Conservation (phyloP, 106 monocot genomes). For the Allium fistulosum region DNA sequence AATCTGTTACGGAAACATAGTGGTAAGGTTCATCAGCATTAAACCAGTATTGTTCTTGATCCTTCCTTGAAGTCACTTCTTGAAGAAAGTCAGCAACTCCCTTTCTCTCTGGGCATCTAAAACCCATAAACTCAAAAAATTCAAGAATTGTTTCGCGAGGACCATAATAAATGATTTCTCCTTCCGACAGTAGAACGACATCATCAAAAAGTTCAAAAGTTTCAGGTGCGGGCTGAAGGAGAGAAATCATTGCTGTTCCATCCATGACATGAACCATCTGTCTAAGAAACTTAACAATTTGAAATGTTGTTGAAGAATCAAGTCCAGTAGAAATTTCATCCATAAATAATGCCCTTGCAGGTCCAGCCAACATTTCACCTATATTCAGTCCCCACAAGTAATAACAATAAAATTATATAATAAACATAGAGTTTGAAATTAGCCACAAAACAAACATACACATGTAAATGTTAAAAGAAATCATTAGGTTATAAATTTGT, state of each 20-base stretch:
- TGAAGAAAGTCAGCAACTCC: slow-evolving; percentile 27
- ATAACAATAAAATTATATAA: no score
- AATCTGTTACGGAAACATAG: slow-evolving; percentile 34
- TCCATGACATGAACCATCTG: slow-evolving; percentile 16
- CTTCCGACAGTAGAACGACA: slow-evolving; percentile 14
- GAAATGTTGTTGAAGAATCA: slow-evolving; percentile 16
- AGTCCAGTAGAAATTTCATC: slow-evolving; percentile 22
- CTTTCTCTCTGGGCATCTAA: slow-evolving; percentile 29
- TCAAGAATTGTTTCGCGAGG: slow-evolving; percentile 11
- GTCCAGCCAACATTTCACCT: slow-evolving; percentile 23
- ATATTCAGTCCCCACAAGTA: no score
- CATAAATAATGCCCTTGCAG: slow-evolving; percentile 19
- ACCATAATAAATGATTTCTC: slow-evolving; percentile 15
- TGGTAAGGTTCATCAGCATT: slow-evolving; percentile 22
- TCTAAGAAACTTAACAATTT: slow-evolving; percentile 18
- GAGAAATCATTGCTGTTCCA: slow-evolving; percentile 17
- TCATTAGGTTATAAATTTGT: no score
- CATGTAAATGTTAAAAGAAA: no score
- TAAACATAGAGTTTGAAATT: no score
- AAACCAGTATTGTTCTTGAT: slow-evolving; percentile 40
- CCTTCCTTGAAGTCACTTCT: slow-evolving; percentile 38
- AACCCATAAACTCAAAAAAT: slow-evolving; percentile 23
- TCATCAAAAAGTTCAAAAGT: slow-evolving; percentile 19
- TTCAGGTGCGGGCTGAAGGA: slow-evolving; percentile 19
- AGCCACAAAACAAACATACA: no score